phyloP scores from a whole-genome alignment of 2,329 filamentous ascomycete species.

The Aspergillus ustus region DNA sequence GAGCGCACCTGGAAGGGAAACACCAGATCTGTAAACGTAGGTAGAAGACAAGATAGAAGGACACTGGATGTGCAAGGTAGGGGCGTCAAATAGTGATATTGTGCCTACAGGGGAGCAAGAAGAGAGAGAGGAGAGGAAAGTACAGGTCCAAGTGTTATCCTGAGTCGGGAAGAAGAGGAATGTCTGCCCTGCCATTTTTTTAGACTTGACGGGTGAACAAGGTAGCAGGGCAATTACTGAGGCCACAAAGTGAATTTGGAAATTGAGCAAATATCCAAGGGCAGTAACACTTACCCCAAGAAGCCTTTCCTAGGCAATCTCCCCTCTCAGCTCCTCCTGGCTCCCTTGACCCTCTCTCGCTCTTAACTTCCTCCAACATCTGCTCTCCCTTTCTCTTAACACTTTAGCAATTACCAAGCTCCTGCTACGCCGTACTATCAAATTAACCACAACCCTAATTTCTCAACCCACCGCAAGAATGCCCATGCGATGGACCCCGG shows the following conservation, averaged over 20 bases:
- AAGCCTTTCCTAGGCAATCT: background rate
- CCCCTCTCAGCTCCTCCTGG: background rate
- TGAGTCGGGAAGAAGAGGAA: too few relatives aligned
- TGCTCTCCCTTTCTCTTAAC: background rate
- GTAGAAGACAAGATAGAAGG: too few relatives aligned
- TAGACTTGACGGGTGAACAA: background rate
- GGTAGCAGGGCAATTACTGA: background rate
- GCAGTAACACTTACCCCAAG: background rate
- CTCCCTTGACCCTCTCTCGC: background rate
- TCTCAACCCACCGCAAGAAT: slow-evolving; percentile 25
- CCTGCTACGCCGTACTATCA: background rate
- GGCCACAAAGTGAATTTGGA: background rate
- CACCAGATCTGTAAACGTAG: too few relatives aligned
- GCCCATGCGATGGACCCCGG: slow-evolving; percentile 44
- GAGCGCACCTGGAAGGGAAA: too few relatives aligned
- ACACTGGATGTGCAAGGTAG: too few relatives aligned
- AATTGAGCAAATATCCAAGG: background rate
- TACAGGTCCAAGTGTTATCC: too few relatives aligned
- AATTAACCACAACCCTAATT: background rate
- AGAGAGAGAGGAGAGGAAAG: too few relatives aligned
- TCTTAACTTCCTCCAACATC: too few relatives aligned
- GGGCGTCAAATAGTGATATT: too few relatives aligned
- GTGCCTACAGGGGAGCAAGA: too few relatives aligned
- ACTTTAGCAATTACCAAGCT: background rate
- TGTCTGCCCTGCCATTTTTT: background rate